Evolutionary conservation across 306 rosid species (phyloP).

Genomic region (Castanea mollissima): DNA sequence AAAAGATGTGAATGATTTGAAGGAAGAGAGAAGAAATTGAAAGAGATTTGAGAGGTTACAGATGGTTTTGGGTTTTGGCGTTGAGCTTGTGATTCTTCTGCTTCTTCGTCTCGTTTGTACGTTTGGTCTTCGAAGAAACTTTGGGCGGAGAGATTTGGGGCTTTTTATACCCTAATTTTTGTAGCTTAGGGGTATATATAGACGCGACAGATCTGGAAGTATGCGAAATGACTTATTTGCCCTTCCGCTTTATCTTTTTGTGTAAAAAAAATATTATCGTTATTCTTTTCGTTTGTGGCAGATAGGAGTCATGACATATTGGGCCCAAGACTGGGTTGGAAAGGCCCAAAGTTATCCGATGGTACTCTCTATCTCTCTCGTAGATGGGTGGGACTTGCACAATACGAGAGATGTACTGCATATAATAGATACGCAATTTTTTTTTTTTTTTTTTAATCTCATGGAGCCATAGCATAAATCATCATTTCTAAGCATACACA

Average conservation of each 20-base stretch:
- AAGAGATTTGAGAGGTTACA: conserved; percentile 17
- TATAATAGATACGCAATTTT: too few relatives aligned
- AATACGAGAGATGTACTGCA: too few relatives aligned
- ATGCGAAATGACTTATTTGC: conserved; percentile 14
- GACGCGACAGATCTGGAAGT: conserved; percentile 25
- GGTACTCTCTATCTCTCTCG: too few relatives aligned
- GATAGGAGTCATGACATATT: too few relatives aligned
- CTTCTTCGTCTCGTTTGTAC: conserved; percentile 25
- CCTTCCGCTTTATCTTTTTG: background rate
- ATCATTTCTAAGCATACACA: too few relatives aligned
- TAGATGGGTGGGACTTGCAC: too few relatives aligned
- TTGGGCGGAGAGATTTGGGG: conserved; percentile 73
- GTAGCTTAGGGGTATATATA: conserved; percentile 69
- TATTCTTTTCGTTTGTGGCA: background rate
- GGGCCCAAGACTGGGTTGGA: too few relatives aligned
- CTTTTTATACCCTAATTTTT: conserved; percentile 76
- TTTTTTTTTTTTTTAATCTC: too few relatives aligned
- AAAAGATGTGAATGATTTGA: background rate
- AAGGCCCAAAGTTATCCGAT: too few relatives aligned
- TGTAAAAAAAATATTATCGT: too few relatives aligned
- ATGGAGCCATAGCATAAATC: too few relatives aligned
- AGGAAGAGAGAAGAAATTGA: background rate
- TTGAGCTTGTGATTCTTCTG: background rate
- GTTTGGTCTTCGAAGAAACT: conserved; percentile 33
- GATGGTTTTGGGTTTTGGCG: conserved; percentile 1